Conservation (phyloP, 2,329 filamentous ascomycete species). For the Verticillium nubilum region DNA sequence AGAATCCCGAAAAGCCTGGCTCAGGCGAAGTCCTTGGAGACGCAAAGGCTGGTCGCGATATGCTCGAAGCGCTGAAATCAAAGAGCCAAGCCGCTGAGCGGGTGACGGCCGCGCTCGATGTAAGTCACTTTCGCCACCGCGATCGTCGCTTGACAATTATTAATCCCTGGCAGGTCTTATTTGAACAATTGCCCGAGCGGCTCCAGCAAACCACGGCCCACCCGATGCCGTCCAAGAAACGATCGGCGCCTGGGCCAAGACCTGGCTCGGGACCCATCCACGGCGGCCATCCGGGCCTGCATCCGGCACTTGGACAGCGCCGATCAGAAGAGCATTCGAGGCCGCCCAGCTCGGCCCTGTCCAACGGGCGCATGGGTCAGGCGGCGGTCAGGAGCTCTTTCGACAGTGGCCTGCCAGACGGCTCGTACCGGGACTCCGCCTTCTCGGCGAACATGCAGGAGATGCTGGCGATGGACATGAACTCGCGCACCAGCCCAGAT, state of each 20-base stretch:
- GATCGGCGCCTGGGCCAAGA: constrained; percentile 43
- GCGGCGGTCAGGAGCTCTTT: constrained; percentile 21
- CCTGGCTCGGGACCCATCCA: constrained; percentile 21
- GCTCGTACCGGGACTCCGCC: constrained; percentile 26
- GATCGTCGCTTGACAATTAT: neutral
- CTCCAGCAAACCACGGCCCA: constrained; percentile 48
- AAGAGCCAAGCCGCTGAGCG: constrained; percentile 86
- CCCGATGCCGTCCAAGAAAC: constrained; percentile 45
- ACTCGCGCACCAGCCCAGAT: constrained; percentile 35
- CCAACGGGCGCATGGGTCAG: constrained; percentile 13
- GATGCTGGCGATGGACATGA: constrained; percentile 38
- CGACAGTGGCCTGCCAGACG: constrained; percentile 25
- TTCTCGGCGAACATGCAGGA: constrained; percentile 37
- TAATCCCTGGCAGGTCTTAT: constrained; percentile 55
- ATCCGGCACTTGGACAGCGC: constrained; percentile 24
- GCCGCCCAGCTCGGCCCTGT: constrained; percentile 18
- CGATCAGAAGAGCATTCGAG: constrained; percentile 28
- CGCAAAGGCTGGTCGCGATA: constrained; percentile 77
- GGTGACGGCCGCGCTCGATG: constrained; percentile 71
- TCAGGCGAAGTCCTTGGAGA: constrained; percentile 79
- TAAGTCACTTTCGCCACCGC: constrained; percentile 35
- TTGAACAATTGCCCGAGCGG: constrained; percentile 74
- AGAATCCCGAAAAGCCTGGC: constrained; percentile 70
- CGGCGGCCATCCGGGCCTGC: constrained; percentile 22
- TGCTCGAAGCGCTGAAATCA: constrained; percentile 71